phyloP scores from a whole-genome alignment of 306 rosid species.

The Mimosa pudica region DNA sequence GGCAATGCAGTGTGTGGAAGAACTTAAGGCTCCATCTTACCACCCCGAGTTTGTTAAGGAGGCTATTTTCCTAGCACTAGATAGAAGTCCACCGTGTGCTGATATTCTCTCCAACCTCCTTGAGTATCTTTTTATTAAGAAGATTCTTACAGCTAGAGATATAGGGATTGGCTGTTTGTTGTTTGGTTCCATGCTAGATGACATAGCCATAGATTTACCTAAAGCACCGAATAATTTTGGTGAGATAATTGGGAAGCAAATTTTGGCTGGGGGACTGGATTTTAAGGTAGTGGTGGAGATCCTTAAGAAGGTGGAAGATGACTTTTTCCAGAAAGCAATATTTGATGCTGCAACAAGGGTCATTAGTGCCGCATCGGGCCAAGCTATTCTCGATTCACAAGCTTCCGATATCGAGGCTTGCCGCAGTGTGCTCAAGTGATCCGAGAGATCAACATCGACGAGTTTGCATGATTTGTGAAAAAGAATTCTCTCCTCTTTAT shows the following conservation, averaged over 20 bases:
- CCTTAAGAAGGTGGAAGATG: constrained; percentile 71
- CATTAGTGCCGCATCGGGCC: constrained; percentile 58
- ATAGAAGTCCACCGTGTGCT: constrained; percentile 69
- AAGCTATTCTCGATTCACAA: constrained; percentile 68
- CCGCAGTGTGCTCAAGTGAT: constrained; percentile 50
- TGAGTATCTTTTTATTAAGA: constrained; percentile 52
- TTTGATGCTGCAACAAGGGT: constrained; percentile 50
- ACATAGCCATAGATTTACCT: constrained; percentile 78
- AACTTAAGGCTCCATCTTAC: constrained; percentile 71
- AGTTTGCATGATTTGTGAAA: constrained; percentile 37
- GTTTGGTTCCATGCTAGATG: constrained; percentile 69
- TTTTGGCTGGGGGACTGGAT: constrained; percentile 64
- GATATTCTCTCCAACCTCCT: constrained; percentile 69
- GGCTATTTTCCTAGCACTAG: constrained; percentile 76
- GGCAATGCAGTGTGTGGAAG: constrained; percentile 90
- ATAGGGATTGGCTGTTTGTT: constrained; percentile 75
- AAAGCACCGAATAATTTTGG: constrained; percentile 86
- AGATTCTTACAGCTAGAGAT: constrained; percentile 61
- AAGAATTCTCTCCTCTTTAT: constrained; percentile 37
- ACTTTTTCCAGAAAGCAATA: constrained; percentile 56
- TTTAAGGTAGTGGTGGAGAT: constrained; percentile 70
- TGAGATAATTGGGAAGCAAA: constrained; percentile 67
- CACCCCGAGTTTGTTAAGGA: constrained; percentile 90
- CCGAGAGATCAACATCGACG: background rate
- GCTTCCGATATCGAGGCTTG: constrained; percentile 89